These are phyloP conservation scores for Paramecium tetraurelia DNA, from an alignment of 73 alveolate genomes.

Conservation along the genomic window DNA sequence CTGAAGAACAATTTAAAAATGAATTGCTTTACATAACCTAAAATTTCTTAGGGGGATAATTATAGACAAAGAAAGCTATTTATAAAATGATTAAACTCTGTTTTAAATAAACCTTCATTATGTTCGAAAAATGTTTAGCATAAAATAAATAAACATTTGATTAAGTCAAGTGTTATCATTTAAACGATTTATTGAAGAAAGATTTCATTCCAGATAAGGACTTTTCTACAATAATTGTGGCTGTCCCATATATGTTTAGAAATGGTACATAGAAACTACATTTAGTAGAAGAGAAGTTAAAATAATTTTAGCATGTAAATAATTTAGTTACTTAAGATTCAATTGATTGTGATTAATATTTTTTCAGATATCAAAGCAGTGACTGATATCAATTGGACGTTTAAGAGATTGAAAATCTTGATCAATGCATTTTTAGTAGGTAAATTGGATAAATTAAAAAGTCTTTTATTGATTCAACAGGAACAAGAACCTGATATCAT, in stretches of 20 bases:
- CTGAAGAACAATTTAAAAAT: not conserved
- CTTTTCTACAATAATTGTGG: too few relatives aligned
- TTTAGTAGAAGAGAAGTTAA: not conserved
- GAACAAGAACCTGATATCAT: not conserved
- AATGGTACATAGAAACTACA: not conserved
- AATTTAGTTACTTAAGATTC: not conserved
- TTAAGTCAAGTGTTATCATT: not conserved
- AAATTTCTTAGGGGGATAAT: not conserved
- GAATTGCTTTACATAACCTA: not conserved
- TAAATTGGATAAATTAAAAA: not conserved
- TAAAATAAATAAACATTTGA: not conserved
- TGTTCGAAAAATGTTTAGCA: not conserved
- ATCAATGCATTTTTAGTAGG: not conserved
- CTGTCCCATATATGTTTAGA: not conserved
- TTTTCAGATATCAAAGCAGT: not conserved
- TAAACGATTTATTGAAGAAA: not conserved
- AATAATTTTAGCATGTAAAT: not conserved
- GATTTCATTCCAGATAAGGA: not conserved
- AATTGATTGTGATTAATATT: not conserved
- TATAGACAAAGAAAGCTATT: not conserved
- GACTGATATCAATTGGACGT: not conserved
- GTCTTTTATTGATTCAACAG: not conserved
- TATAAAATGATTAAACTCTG: not conserved
- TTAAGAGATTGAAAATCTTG: not conserved
- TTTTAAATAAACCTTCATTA: not conserved